Conservation (phyloP, 768 basidiomycete genomes). For the Pulveroboletus frians region DNA sequence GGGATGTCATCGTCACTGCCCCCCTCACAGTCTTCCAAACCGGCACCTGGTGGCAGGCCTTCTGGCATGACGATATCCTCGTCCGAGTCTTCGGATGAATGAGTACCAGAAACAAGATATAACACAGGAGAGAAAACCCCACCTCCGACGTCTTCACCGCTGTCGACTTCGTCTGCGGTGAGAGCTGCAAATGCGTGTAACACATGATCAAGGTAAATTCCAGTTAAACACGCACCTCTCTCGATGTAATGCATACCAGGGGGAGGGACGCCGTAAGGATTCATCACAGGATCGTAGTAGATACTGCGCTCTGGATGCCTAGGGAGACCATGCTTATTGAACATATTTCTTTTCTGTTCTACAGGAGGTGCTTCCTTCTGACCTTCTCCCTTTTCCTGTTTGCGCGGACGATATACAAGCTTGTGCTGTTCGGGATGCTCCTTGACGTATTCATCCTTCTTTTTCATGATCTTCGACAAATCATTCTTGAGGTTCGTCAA, state of each 20-base stretch:
- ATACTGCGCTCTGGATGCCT: conserved; percentile 88
- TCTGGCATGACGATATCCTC: conserved; percentile 65
- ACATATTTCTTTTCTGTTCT: conserved; percentile 56
- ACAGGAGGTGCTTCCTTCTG: conserved; percentile 37
- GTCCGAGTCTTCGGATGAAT: conserved; percentile 29
- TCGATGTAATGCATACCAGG: conserved; percentile 97
- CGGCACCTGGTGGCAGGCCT: conserved; percentile 49
- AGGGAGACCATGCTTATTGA: conserved; percentile 80
- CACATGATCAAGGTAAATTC: background rate
- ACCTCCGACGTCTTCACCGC: conserved; percentile 54
- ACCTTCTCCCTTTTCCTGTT: conserved; percentile 37
- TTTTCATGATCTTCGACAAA: conserved; percentile 71
- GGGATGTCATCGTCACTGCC: conserved; percentile 80
- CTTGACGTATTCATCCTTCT: conserved; percentile 87
- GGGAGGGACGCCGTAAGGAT: conserved; percentile 88
- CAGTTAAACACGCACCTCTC: conserved; percentile 52
- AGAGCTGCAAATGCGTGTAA: conserved; percentile 40
- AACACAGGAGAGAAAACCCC: conserved; percentile 12
- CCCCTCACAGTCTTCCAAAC: conserved; percentile 36
- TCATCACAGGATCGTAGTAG: conserved; percentile 91
- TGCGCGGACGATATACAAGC: conserved; percentile 67
- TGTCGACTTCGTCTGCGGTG: conserved; percentile 56
- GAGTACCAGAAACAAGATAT: background rate
- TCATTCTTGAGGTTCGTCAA: conserved; percentile 71
- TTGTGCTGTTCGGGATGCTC: conserved; percentile 91